Percentiles rank a stretch among this genome's conserved stretches.
phyloP scores from a whole-genome alignment of 306 rosid genomes.

The Acacia melanoxylon region DNA sequence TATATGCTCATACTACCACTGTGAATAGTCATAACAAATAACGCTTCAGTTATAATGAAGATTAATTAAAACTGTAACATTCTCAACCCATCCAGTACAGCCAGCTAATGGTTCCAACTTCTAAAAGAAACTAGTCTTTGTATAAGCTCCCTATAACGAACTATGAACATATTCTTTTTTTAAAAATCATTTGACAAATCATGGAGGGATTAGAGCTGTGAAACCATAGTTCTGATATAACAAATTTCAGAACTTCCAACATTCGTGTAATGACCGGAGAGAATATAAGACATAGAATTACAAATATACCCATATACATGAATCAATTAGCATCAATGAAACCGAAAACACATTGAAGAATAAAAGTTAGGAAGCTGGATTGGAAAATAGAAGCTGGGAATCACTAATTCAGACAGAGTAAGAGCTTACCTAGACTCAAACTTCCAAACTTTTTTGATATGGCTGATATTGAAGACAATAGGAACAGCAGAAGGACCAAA shows the following conservation, averaged over 20 bases:
- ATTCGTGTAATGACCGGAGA: not conserved
- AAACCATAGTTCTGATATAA: not conserved
- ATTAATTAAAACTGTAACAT: not conserved
- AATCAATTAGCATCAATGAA: not conserved
- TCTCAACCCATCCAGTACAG: not conserved
- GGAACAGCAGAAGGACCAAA: not conserved
- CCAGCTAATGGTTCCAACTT: not conserved
- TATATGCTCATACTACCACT: not conserved
- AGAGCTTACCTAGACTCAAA: not conserved
- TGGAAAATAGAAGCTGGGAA: not conserved
- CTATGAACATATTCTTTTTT: not conserved
- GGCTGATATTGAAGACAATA: not conserved
- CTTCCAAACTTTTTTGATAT: not conserved
- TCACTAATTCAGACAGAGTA: not conserved
- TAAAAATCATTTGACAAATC: not conserved
- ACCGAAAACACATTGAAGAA: not conserved
- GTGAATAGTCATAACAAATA: not conserved
- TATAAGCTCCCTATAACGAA: not conserved
- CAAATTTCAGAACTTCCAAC: not conserved
- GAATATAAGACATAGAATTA: not conserved
- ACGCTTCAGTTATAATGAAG: not conserved
- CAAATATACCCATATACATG: not conserved
- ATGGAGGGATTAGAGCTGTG: not conserved
- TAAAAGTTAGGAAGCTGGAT: not conserved
- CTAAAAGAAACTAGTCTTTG: not conserved